Base-by-base conservation (phyloP, 768 basidiomycete genomes). In the Lactarius hatsudake region DNA sequence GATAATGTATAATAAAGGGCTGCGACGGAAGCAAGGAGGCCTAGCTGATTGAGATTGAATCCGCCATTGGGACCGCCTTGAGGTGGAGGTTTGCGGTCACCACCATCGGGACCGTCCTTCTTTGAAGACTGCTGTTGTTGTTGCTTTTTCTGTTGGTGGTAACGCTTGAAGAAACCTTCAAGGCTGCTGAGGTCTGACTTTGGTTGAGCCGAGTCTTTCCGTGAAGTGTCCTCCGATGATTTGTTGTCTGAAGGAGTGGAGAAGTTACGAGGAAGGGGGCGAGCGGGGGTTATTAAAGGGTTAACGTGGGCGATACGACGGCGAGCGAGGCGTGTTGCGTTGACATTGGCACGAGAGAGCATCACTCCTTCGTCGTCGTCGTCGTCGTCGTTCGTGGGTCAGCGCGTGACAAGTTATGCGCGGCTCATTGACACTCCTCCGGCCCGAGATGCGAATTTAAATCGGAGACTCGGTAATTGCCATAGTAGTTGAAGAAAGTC, bases 1-100 rank as follows among this genome's bases (percentile, higher is more conserved):
- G 87, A 83, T 65, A 85, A 81, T 17, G 84, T 84, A 72, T 88
- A 91, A 17, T 89, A 80, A 72, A 89, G 82, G 73, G 87, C 89
- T 26, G 85, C 84, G 36, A 79, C 75, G 17, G 86, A 81, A 32
- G 85, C 83, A 61, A 87, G 79, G 63, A 90, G 73, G 71, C 84
- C 85, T 5, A 84, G 81, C 71, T 87, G 88, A 71, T 81, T 82
- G 42, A 78, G 74, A 64, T 82, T 84, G 71, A 88, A 86, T 30
- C 82, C 81, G 71, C 82, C 85, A 72, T 81, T 80, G 64, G 79
- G 81, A 30, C 77, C 77, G 56, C 62, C 65, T 68, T 75, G 65
- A 5, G 88, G 87, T 26, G 84, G 85, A 26, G 80, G 77, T 55
- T 81, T 81, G 63, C 79, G 74, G 59, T 82, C 79, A 17, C 79